Base-by-base conservation (phyloP, 2,329 filamentous ascomycete genomes). In the Xylariaceae sp. region DNA sequence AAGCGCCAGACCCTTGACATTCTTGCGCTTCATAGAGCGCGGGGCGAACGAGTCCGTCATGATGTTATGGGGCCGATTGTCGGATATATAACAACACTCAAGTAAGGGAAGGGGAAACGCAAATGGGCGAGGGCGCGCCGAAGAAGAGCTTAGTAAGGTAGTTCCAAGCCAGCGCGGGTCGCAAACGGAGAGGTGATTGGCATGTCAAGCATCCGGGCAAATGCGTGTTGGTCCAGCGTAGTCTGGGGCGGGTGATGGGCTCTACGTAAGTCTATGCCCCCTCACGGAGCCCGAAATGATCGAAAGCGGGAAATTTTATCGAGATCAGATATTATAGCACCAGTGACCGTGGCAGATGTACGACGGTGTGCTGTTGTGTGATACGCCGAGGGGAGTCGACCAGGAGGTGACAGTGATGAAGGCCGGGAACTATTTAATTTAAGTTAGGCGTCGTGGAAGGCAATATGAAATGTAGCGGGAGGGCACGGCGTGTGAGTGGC, bases 11-110 rank as follows among this genome's bases (percentile, higher is more conserved):
- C 93, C 93, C 79, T 98, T 98, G 75, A 96, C 89, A 74, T 99
- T 99, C 85, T 98, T 97, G 82, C 93, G 89, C 87, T 97, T 98
- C 88, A 99, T 89, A 60, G 95, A 96, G 76, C 85, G 84, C 76
- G 83, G 83, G 61, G 83, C 83, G 66, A 87, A 87, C 32, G 77
- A 70, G 69, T 87, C 85, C 67, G 82, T 81, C 86, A 88, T 88
- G 71, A 63, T 74, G 72, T 46, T 44, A 20, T 49, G 50, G 20
- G 21, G 20, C 40, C 21, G 48, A 52, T 42, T 26, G 3, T 48
- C n/a, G 42, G 37, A 23, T 48, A 54, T 52, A 44, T 47, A 29
- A 20, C 52, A 48, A 18, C 40, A 47, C 46, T 60, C 41, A 46
- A 40, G 23, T 37, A 44, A 20, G 41, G 19, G 32, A 3, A 37